A percentile compares a stretch with the other conserved stretches of the same genome.
phyloP scores from a whole-genome alignment of 2,329 filamentous ascomycete species.

The Neodidymelliopsis sp. region DNA sequence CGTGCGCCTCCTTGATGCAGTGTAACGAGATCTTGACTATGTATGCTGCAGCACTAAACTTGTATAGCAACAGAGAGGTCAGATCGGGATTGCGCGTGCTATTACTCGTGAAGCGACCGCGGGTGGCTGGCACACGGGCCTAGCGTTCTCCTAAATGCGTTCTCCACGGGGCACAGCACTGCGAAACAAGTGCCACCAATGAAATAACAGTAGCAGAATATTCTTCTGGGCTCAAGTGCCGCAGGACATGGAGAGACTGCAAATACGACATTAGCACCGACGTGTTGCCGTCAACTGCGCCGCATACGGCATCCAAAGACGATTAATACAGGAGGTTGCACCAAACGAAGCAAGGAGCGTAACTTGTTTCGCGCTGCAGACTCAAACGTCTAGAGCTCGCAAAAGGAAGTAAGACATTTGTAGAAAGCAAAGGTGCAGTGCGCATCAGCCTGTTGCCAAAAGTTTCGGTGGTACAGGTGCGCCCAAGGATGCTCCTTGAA shows the following conservation, averaged over 20 bases:
- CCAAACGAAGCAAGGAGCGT: constrained; percentile 15
- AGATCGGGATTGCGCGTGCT: constrained; percentile 3
- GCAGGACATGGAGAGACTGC: not conserved
- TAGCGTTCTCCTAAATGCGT: constrained; percentile 2
- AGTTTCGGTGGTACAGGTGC: constrained; percentile 5
- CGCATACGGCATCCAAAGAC: not conserved
- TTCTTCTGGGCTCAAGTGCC: not conserved
- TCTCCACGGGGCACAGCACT: constrained; percentile 1
- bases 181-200: not conserved
- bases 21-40: constrained; percentile 15
- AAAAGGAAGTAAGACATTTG: constrained; percentile 15
- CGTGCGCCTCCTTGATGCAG: constrained; percentile 9
- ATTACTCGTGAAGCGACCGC: not conserved
- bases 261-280: constrained; percentile 1
- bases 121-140: constrained; percentile 17
- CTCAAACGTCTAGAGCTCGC: constrained; percentile 2
- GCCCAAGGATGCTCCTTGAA: constrained; percentile 15
- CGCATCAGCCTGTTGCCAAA: not conserved
- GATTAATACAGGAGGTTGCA: constrained; percentile 15
- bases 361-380: constrained; percentile 14
- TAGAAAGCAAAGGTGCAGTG: constrained; percentile 16
- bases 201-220: not conserved
- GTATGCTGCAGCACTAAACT: not conserved
- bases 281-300: constrained; percentile 5
- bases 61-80: not conserved